Percentiles rank a stretch among this genome's conserved stretches.
phyloP scores from a whole-genome alignment of 2,329 filamentous ascomycete species.

The Hirsutella minnesotensis region DNA sequence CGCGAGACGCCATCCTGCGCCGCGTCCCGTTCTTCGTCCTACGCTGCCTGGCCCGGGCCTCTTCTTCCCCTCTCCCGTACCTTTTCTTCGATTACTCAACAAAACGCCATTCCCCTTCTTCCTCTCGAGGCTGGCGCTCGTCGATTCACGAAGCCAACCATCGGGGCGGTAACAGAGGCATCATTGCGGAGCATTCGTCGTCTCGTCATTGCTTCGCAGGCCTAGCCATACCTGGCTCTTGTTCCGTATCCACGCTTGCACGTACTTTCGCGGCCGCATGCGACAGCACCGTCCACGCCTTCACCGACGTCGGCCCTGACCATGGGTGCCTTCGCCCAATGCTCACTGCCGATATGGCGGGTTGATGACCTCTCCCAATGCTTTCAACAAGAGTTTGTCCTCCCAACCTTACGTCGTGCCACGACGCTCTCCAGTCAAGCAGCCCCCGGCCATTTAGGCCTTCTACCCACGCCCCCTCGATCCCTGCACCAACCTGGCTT shows the following conservation, averaged over 20 bases:
- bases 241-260: not conserved
- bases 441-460: not conserved
- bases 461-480: not conserved
- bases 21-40: not conserved
- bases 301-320: conserved; percentile 4
- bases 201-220: not conserved
- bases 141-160: no score
- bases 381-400: conserved; percentile 55
- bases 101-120: no score
- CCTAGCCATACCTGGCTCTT: not conserved
- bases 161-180: no score
- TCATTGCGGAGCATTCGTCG: not conserved
- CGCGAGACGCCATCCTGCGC: not conserved
- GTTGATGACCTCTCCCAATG: conserved; percentile 53
- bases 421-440: not conserved
- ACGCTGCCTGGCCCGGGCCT: no score
- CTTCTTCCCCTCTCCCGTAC: not conserved
- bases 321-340: conserved; percentile 38
- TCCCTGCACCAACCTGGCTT: not conserved
- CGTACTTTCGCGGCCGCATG: not conserved
- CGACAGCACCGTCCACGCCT: not conserved
- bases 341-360: conserved; percentile 47
- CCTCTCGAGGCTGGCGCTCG: not conserved
- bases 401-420: not conserved
- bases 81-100: no score